Evolutionary conservation across 495 filamentous ascomycete genomes (phyloP), one percentile per base, ranked within the genome.

Genomic region (Penicillium robsamsonii): DNA sequence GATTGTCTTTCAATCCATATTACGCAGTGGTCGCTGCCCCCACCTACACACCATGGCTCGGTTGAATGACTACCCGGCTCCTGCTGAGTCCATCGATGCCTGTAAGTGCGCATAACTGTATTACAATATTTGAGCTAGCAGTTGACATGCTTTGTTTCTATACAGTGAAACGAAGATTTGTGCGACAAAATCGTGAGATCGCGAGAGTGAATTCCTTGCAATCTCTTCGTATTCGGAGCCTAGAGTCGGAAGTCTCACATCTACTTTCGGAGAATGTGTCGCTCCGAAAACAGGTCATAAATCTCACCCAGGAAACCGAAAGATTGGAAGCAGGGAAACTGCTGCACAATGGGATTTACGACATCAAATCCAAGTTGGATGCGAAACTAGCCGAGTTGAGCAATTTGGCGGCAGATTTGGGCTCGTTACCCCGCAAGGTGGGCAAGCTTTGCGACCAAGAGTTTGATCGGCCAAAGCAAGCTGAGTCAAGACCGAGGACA

Each of bases 131-230:
- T 10, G 49, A 17, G 59, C 15, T 46, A 27, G 22, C 25, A 12
- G 33, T 27, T 70, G 52, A 58, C 50, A 22, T 13, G 10, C 35
- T 33, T 35, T 47, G 49, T 48, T 55, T 24, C 25, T 58, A 44
- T 60, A 50, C 66, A 96, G 91, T 96, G 37, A 92, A 91, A 67
- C 79, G 90, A 60, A 84, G 89, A 66, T 96, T 94, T 66, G 75
- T 96, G 46, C 84, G 93, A 40, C 94, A 98, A 69, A 98, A 98
- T 70, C 86, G 91, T 55, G 94, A 97, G 63, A 91, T 98, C 56
- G 92, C 92, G 45, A 79, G 88, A 65, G 84, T 85, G 58, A 97
- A 98, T 74, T 95, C 95, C 3, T 86, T 84, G 57, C 95, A 97
- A 70, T 92, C 91, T 17, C 78, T 93, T 33, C 89, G 90, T 57